Evolutionary conservation across 2,329 filamentous ascomycete genomes (phyloP), one percentile per base, ranked within the genome.

Genomic region (Neobulgaria alba): DNA sequence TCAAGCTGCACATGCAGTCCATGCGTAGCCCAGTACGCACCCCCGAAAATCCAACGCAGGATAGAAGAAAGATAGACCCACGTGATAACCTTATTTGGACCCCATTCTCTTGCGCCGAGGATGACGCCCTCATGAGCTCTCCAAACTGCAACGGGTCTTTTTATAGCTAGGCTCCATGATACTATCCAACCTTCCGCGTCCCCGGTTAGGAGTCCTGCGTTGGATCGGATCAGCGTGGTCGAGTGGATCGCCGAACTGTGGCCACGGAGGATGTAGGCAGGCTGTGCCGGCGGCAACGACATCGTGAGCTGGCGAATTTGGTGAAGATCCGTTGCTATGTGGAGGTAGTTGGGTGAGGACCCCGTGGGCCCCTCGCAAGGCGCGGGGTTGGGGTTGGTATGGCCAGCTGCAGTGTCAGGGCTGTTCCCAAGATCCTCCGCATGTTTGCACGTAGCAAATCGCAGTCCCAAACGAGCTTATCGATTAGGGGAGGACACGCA

Each of bases 151-250:
- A 78, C 71, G 0, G 90, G 77, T 23, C 92, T 75, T 68, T 93
- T 89, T 38, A 80, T 85, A 18, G 81, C 73, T 29, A 94, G 67
- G 58, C 85, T 82, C 92, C 92, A 98, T 16, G 88, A 66, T 5
- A 94, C 74, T 23, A 95, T 70, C 72, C 83, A 95, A 44, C 92
- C 92, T 31, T 95, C 85, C 7, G 87, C 85, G 63, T 98, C 92
- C 26, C 85, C 90, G 1, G 87, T 92, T 10, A 86, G 67, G 4
- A 98, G 77, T 23, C 85, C 81, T 43, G 76, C 71, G 59, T 95
- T 95, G 30, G 67, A 61, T 39, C 76, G 72, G 51, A 86, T 69
- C 58, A 96, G 90, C 38, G 73, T 67, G 3, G 89, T 71, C 15
- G 78, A 75, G 58, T 95, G 88, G 35, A 95, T 79, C 49, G 87